Base-by-base conservation (phyloP, 441 rosid genomes). In the Bocquillonia castaneifolia region DNA sequence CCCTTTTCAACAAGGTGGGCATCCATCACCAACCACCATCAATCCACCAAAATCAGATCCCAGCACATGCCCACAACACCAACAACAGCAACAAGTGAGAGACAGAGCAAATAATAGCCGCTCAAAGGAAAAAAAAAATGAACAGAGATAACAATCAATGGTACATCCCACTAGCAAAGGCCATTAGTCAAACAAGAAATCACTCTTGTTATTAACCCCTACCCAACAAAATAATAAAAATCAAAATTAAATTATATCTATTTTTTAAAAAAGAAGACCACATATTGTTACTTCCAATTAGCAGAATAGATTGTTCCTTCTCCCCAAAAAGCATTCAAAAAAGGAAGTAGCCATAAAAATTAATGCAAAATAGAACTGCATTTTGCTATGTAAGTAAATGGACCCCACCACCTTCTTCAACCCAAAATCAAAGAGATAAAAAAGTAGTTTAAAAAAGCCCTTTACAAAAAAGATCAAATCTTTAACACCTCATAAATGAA, bases 11-110 rank as follows among this genome's bases (percentile, higher is more conserved):
- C 59, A 74, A 75, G 85, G 81, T 77, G 79, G 82, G 81, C 76
- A 77, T 72, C 84, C 80, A 79, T 79, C 83, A 79, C 68, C 82
- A 81, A 79, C 86, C 76, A 77, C 85, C 75, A 74, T 71, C 9
- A 56, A 67, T 64, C 83, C 72, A 80, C 80, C 84, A 76, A 83
- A 75, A 74, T 78, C 71, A 63, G 85, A 77, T 78, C 79, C 73
- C 52, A 77, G 76, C 87, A 77, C 83, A 77, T 83, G 81, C 78
- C 75, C 72, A 63, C 82, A 70, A 68, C 71, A 32, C 69, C 59
- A 54, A 66, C 61, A 45, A 63, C 56, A 64, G 68, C 63, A 59
- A 44, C 67, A 44, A 64, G 25, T 58, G 52, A 44, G 13, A 52
- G 75, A 68, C 47, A 69, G 71, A 32, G 66, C 54, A 60, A 65